Evolutionary conservation across 2,329 filamentous ascomycete species (phyloP), one percentile per base, ranked within the genome.

Genomic region (Alternaria triticina): DNA sequence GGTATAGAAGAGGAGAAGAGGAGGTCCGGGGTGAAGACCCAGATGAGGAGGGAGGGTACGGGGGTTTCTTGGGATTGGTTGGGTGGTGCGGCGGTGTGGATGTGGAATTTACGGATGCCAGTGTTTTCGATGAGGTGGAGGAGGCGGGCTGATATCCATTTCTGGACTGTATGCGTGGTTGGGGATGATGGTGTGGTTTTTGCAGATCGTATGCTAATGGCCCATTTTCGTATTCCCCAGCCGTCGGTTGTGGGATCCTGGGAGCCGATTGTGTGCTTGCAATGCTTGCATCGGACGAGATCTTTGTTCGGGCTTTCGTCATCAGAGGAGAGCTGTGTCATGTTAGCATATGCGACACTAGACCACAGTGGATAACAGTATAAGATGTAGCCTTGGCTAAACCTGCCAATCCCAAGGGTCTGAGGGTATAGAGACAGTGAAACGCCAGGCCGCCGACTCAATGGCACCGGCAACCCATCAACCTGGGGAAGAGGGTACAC

Each of bases 11-110:
- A 85, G 2, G 87, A 87, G 66, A 88, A 86, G 54, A 82, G 82
- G 44, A 89, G 80, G 61, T 88, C 84, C 0, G 87, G 86, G 8
- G 88, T 87, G 76, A 90, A 89, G 57, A 87, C 80, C 88, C 87
- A 89, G 27, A 89, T 67, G 76, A 86, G 72, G 3, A 77, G 61
- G 3, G 75, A 74, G 7, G 70, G 65, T 6, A 68, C 61, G 15
- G 70, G 51, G 8, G 36, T 11, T 15, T 15, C 50, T 13, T 11
- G 50, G 9, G 44, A 12, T 28, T 36, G 43, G 36, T 27, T 30
- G 44, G 17, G 47, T 43, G 22, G 17, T 5, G 52, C 45, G 23
- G 30, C 36, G 15, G 71, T 63, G 44, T 77, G 87, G 1, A 91
- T 83, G 56, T 88, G 62, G 76, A 89, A 88, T 68, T 86, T 85